Percentiles rank a stretch among this genome's conserved stretches.
Evolutionary conservation across 179 eudicot genomes (phyloP).

Genomic region (Sideroxylon spinosum): DNA sequence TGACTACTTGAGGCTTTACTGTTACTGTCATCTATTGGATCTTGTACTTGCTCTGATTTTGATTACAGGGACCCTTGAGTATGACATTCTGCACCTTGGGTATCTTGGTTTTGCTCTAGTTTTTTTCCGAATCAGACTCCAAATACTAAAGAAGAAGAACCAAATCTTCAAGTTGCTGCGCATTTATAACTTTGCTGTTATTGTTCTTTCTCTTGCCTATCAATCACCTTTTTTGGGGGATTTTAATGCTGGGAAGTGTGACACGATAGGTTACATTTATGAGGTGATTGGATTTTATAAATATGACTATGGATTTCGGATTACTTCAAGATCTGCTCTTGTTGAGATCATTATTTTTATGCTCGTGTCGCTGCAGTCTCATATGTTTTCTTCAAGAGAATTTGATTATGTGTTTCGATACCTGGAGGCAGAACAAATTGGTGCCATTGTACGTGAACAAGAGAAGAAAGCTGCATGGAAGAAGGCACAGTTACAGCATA

Average conservation of each 20-base stretch:
- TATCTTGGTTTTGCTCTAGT: slow-evolving; percentile 94
- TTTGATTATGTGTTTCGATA: slow-evolving; percentile 91
- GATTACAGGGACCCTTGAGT: slow-evolving; percentile 94
- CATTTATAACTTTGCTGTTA: slow-evolving; percentile 81
- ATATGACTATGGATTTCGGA: slow-evolving; percentile 90
- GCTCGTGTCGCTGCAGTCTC: slow-evolving; percentile 87
- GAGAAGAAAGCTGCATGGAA: slow-evolving; percentile 99
- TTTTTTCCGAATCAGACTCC: slow-evolving; percentile 85
- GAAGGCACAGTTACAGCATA: slow-evolving; percentile 76
- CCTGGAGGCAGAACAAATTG: slow-evolving; percentile 99
- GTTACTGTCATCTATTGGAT: slow-evolving; percentile 98
- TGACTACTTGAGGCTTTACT: slow-evolving; percentile 91
- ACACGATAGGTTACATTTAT: slow-evolving; percentile 76
- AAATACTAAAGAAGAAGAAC: slow-evolving; percentile 88
- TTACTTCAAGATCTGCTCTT: slow-evolving; percentile 95
- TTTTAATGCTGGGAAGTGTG: slow-evolving; percentile 76
- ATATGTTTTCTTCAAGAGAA: slow-evolving; percentile 91
- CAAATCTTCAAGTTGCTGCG: slow-evolving; percentile 85
- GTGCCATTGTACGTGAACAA: slow-evolving; percentile 93
- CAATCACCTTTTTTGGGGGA: slow-evolving; percentile 93
- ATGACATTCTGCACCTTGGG: slow-evolving; percentile 92
- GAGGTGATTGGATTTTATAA: slow-evolving; percentile 95
- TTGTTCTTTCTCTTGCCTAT: slow-evolving; percentile 92
- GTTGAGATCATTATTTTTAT: slow-evolving; percentile 90
- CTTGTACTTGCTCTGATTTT: slow-evolving; percentile 87